Conservation (phyloP, 176 grass and related monocot species). For the Poa pratensis region DNA sequence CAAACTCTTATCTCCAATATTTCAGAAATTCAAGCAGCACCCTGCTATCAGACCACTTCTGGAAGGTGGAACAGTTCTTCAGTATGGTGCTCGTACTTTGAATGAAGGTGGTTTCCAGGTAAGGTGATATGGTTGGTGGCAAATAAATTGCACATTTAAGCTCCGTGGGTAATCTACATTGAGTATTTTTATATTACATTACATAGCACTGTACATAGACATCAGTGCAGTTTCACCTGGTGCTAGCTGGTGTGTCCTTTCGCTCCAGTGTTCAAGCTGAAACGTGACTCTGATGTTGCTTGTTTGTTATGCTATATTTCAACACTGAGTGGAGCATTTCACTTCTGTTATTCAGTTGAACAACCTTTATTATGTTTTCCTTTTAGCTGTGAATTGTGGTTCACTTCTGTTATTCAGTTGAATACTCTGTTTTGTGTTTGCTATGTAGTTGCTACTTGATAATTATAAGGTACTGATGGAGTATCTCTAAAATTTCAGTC, state of each 20-base stretch:
- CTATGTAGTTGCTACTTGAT: neutral
- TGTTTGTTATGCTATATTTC: constrained; percentile 32
- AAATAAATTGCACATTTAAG: neutral
- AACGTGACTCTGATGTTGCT: neutral
- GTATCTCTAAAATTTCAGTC: constrained; percentile 66
- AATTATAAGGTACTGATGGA: constrained; percentile 30
- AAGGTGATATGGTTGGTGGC: constrained; percentile 4
- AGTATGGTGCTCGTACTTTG: constrained; percentile 93
- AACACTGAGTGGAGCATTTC: neutral
- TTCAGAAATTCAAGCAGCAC: constrained; percentile 95
- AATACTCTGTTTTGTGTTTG: neutral
- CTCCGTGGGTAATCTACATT: neutral
- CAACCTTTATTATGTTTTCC: neutral
- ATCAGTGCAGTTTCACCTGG: neutral
- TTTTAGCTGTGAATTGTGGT: neutral
- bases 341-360: constrained; percentile 8
- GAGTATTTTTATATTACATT: constrained; percentile 7
- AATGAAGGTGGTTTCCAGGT: constrained; percentile 99
- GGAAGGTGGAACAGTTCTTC: constrained; percentile 79
- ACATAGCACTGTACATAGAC: constrained; percentile 10
- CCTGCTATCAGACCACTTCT: constrained; percentile 73
- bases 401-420: constrained; percentile 23
- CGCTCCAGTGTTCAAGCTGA: neutral
- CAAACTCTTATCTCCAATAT: constrained; percentile 25
- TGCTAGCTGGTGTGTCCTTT: neutral